Evolutionary conservation across 495 filamentous ascomycete species (phyloP).

Genomic region (Apiosordaria backusii): DNA sequence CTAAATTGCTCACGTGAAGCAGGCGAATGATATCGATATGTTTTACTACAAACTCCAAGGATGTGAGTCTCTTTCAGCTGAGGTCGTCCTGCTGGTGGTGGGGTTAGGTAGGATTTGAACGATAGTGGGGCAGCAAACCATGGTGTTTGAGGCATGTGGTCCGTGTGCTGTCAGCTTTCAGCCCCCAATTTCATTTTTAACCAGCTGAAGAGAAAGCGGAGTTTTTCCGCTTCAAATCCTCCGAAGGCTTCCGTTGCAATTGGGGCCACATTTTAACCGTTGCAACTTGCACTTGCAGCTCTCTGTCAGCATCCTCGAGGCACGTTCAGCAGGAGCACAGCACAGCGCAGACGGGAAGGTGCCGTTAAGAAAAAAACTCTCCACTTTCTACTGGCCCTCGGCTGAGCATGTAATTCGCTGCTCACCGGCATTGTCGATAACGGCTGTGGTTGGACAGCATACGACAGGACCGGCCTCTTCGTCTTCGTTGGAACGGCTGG

Average conservation of each 20-base stretch:
- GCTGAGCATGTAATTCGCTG: constrained; percentile 9
- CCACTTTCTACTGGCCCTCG: background rate
- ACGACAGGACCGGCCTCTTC: constrained; percentile 25
- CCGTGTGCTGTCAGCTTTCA: background rate
- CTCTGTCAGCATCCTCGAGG: background rate
- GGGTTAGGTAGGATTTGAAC: constrained; percentile 4
- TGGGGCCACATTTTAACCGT: background rate
- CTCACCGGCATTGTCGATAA: constrained; percentile 10
- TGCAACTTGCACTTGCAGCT: background rate
- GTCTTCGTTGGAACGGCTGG: constrained; percentile 4
- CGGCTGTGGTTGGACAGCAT: constrained; percentile 44
- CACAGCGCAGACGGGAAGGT: background rate
- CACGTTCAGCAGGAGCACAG: background rate
- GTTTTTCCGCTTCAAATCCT: background rate
- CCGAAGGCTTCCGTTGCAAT: background rate
- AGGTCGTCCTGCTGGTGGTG: background rate
- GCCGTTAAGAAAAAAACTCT: background rate
- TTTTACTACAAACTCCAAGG: background rate
- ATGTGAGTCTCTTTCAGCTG: constrained; percentile 1
- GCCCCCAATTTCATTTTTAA: background rate
- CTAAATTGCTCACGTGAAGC: background rate
- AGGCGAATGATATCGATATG: background rate
- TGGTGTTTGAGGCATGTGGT: background rate
- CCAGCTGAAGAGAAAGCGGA: background rate
- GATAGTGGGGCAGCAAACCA: background rate